A percentile compares a stretch with the other conserved stretches of the same genome.
Conservation (phyloP, 192 early-diverging fungal species). For the Anaeromyces robustus region DNA sequence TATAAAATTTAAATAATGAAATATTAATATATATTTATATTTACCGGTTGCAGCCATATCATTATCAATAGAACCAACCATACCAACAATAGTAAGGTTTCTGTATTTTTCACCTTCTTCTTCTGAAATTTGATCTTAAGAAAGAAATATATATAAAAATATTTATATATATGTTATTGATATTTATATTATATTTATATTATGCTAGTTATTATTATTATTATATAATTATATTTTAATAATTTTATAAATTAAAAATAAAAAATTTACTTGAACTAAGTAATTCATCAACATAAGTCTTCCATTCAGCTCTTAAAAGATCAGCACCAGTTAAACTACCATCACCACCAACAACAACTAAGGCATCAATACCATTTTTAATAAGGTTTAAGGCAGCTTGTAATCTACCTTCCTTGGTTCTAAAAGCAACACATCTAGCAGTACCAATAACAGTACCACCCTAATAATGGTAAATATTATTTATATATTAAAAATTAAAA, state of each 20-base stretch:
- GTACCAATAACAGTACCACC: constrained; percentile 94
- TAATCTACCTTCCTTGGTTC: constrained; percentile 67
- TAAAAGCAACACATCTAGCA: constrained; percentile 75
- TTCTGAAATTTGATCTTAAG: constrained; percentile 33
- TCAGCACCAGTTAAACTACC: constrained; percentile 94
- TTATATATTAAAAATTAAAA: too few relatives aligned
- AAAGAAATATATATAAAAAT: too few relatives aligned
- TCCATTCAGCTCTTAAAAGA: constrained; percentile 79
- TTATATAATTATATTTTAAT: too few relatives aligned
- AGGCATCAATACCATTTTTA: constrained; percentile 79
- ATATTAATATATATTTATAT: too few relatives aligned
- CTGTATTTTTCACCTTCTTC: constrained; percentile 40
- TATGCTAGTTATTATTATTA: too few relatives aligned
- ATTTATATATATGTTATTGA: too few relatives aligned
- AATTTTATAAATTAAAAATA: background rate
- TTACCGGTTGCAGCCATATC: constrained; percentile 41
- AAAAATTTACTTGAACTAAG: constrained; percentile 11
- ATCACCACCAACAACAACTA: constrained; percentile 93
- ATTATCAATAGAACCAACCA: constrained; percentile 96
- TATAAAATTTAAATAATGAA: too few relatives aligned
- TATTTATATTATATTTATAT: too few relatives aligned
- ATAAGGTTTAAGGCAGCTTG: constrained; percentile 70
- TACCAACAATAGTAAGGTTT: constrained; percentile 81
- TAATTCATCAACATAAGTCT: constrained; percentile 60
- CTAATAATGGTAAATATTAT: background rate